phyloP scores from a whole-genome alignment of 352 stramenopile species.

The Pythium coloratum region DNA sequence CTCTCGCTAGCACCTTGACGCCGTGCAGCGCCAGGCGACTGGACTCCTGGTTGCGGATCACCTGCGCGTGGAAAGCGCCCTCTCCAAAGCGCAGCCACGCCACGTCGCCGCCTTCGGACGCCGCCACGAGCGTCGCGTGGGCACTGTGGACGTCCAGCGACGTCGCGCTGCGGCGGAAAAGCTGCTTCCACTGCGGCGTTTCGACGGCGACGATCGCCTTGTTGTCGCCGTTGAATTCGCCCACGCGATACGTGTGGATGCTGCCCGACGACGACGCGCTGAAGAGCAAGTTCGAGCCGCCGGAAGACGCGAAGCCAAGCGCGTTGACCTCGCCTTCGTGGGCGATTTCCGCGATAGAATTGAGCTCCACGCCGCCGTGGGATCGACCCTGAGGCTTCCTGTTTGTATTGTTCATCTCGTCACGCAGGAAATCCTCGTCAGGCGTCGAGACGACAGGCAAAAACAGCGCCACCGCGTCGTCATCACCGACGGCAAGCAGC shows the following conservation, averaged over 20 bases:
- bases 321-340: constrained; percentile 67
- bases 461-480: constrained; percentile 54
- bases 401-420: constrained; percentile 25
- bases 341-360: constrained; percentile 39
- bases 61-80: constrained; percentile 2
- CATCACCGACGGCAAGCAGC: constrained; percentile 55
- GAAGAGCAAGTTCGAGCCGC: constrained; percentile 54
- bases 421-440: constrained; percentile 46
- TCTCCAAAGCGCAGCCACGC: constrained; percentile 74
- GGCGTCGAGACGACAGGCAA: constrained; percentile 43
- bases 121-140: constrained; percentile 50
- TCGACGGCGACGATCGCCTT: constrained; percentile 19
- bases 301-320: constrained; percentile 47
- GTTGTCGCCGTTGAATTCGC: constrained; percentile 14
- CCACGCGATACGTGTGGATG: constrained; percentile 46
- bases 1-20: constrained; percentile 70
- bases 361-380: constrained; percentile 39
- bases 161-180: constrained; percentile 50
- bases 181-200: constrained; percentile 61
- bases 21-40: constrained; percentile 58
- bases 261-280: constrained; percentile 58
- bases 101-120: constrained; percentile 50
- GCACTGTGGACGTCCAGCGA: constrained; percentile 57
- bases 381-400: not conserved
- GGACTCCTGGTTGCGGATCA: constrained; percentile 41